phyloP scores from a whole-genome alignment of 106 monocot genomes.

The Apostasia shenzhenica region DNA sequence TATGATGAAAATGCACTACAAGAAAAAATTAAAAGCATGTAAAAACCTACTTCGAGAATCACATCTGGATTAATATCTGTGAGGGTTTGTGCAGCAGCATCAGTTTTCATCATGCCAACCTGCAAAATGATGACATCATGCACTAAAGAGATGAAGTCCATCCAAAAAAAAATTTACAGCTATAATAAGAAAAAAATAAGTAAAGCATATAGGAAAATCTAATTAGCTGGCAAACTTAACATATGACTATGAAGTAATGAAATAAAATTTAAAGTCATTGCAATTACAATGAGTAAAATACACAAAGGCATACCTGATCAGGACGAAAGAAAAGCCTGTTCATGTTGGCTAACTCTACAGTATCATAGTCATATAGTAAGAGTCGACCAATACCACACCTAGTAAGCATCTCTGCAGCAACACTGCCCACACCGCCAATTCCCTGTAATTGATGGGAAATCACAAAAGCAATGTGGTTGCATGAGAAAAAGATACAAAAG shows the following conservation, averaged over 20 bases:
- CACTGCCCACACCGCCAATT: slow-evolving; percentile 97
- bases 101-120: slow-evolving; percentile 99
- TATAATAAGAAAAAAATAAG: too few species aligned
- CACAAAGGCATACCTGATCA: slow-evolving; percentile 66
- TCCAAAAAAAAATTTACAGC: background rate
- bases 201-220: background rate
- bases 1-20: background rate
- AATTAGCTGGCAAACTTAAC: background rate
- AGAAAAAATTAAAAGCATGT: background rate
- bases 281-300: background rate
- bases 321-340: slow-evolving; percentile 98
- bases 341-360: slow-evolving; percentile 95
- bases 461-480: background rate
- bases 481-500: background rate
- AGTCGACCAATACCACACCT: slow-evolving; percentile 92
- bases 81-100: slow-evolving; percentile 95
- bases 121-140: slow-evolving; percentile 15
- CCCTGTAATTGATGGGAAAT: slow-evolving; percentile 34
- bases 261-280: background rate
- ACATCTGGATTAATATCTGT: slow-evolving; percentile 97
- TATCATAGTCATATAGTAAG: slow-evolving; percentile 94
- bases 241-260: background rate
- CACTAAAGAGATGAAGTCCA: slow-evolving; percentile 2
- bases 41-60: slow-evolving; percentile 58
- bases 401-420: slow-evolving; percentile 98